Base-by-base conservation (phyloP, 495 filamentous ascomycete species). In the Podospora sp. region DNA sequence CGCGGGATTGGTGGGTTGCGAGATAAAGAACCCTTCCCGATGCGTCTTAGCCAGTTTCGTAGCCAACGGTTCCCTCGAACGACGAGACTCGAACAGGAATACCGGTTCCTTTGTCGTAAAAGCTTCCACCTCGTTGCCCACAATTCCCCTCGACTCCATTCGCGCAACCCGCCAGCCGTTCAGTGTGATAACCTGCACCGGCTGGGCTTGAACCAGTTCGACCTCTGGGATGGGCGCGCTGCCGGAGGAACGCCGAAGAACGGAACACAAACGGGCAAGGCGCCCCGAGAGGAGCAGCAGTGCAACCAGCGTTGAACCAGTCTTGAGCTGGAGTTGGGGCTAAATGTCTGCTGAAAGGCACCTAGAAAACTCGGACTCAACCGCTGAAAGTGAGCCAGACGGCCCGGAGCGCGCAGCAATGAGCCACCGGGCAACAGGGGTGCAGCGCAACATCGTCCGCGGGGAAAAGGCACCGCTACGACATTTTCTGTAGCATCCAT, bases 41-140 rank as follows among this genome's bases (percentile, higher is more conserved):
- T 40, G n/a, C 27, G 22, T 16, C 16, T 59, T 59, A 61, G 46
- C 61, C 65, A 56, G 56, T 22, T 56, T 53, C 56, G 27, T 20
- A 49, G 35, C 63, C 68, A 69, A 68, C 61, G 46, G 65, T 49
- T 25, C 66, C 70, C 57, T 72, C 46, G 59, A 70, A 70, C 46
- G 29, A 46, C 46, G 58, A 52, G 11, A 26, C 26, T 52, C 51
- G 29, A 33, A 66, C 64, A 66, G 40, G 29, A 65, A 58, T 58
- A 46, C n/a, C 35, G n/a, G 60, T 62, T 33, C 29, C 60, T 16
- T 22, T 50, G n/a, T 11, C 8, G 12, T 22, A 12, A 8, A 2
- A 24, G 26, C 51, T 8, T 14, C 20, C 21, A 57, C 21, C 24
- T 36, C 29, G 27, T 36, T 26, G 1, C 18, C 24, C 61, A 27